Base-by-base conservation (phyloP, 371 early-diverging fungal genomes). In the Saksenaea oblongispora region DNA sequence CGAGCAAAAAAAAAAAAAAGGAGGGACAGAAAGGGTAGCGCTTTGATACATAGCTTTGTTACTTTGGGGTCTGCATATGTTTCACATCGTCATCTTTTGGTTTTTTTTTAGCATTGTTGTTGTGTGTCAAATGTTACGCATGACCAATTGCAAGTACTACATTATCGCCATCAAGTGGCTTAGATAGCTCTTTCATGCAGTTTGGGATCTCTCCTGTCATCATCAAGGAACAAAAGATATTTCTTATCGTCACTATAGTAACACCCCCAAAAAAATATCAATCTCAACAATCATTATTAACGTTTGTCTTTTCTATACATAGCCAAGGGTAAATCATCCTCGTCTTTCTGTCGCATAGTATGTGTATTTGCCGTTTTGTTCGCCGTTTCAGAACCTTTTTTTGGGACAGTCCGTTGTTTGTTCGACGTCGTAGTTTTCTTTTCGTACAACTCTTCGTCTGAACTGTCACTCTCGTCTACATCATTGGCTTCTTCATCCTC, bases 231-330 rank as follows among this genome's bases (percentile, higher is more conserved):
- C 39, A 39, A 14, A 11, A 39, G n/a, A 5, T 47, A 14, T 17
- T 18, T 17, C 27, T 47, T 22, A 39, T 47, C 51, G 51, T 47
- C 5, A 47, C 22, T 4, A 22, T 47, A 47, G 51, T 22, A 47
- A 22, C 5, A 47, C 4, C 51, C 17, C 11, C 22, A 47, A 7
- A 47, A 22, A 22, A 22, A 47, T 18, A n/a, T 11, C 51, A 47
- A 22, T n/a, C 22, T 22, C n/a, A 47, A 47, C 51, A 47, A 22
- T 47, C 51, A 47, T 47, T 47, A 47, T 47, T 47, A 47, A 22
- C 51, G 51, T 47, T 47, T 47, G n/a, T 47, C 51, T 47, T 61
- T 67, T 67, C 55, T 67, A 62, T 59, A 67, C 67, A 67, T 67
- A 58, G 67, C 61, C 58, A 62, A 44, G 35, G 67, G 67, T 34